These are phyloP conservation scores for Monilinia laxa DNA, from an alignment of 2,329 filamentous ascomycete species.

Conservation along the genomic window DNA sequence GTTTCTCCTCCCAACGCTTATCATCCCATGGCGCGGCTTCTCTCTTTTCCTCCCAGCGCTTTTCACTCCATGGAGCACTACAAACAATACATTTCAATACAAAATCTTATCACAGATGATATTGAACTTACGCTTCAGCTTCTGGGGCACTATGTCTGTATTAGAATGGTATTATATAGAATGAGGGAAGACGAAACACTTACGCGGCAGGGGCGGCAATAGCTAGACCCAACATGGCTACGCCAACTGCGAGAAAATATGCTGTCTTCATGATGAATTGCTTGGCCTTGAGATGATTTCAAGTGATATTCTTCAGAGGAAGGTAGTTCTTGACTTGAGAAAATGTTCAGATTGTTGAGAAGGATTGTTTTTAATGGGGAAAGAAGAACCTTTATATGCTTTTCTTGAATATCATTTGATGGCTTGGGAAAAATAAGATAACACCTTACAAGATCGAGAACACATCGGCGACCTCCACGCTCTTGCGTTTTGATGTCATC, in stretches of 20 bases:
- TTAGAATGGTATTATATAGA: neutral
- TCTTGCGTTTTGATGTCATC: neutral
- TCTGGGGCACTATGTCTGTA: conserved; percentile 4
- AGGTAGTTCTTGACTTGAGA: neutral
- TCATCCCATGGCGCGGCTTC: neutral
- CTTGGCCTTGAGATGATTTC: neutral
- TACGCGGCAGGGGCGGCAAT: conserved; percentile 14
- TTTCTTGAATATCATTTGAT: neutral
- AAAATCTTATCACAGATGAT: neutral
- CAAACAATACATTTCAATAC: neutral
- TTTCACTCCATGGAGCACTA: conserved; percentile 14
- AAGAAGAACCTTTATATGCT: neutral
- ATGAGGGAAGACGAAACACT: neutral
- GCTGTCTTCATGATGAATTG: conserved; percentile 13
- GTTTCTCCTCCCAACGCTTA: conserved; percentile 3
- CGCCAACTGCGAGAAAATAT: neutral
- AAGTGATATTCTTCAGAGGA: neutral
- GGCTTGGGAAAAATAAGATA: neutral
- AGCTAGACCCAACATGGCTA: conserved; percentile 10
- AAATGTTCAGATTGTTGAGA: neutral
- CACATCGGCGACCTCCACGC: neutral
- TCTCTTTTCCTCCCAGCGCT: conserved; percentile 6
- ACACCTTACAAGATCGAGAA: neutral
- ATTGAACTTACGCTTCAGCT: conserved; percentile 14
- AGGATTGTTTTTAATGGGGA: neutral